Evolutionary conservation across 768 basidiomycete species (phyloP), one percentile per base, ranked within the genome.

Genomic region (Tricholoma saponaceum): DNA sequence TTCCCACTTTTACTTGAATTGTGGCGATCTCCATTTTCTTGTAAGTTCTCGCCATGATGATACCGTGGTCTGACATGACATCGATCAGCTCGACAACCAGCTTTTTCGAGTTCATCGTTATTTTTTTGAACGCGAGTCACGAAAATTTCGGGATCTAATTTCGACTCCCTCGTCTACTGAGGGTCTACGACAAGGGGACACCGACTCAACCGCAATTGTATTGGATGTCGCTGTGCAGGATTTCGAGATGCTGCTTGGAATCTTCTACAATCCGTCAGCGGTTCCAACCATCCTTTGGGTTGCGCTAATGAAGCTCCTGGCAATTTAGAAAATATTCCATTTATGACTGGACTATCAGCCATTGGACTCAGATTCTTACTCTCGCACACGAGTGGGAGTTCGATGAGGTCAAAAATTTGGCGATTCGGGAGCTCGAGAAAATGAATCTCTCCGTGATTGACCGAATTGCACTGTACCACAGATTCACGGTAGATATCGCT

Each of bases 41-140:
- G 86, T 86, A 60, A 54, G 80, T 65, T 18, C 30, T 23, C 2
- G 4, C 20, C 13, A 20, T 16, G 35, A 47, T 50, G 32, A 20
- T 44, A 33, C 28, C 32, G 10, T 37, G 44, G 7, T 20, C 26
- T 49, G 47, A 49, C 47, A 28, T 16, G 25, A 12, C 26, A 28
- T 46, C 33, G 23, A 41, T 20, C 53, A 88, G 86, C 82, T 83
- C 14, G 83, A 85, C 50, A 77, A 83, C 55, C 68, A 74, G 4
- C 70, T 81, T 0, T 89, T 85, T 59, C 72, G 79, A 0, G 75
- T 89, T 0, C 86, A 87, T 57, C 75, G 80, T 0, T 83, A 80
- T 44, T 86, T 87, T 51, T 85, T 89, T 37, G 75, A 76, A n/a
- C 72, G 86, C 0, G 85, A 89, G 52, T 87, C 85, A 0, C 51